phyloP scores from a whole-genome alignment of 495 filamentous ascomycete genomes.

The Tuber brumale region DNA sequence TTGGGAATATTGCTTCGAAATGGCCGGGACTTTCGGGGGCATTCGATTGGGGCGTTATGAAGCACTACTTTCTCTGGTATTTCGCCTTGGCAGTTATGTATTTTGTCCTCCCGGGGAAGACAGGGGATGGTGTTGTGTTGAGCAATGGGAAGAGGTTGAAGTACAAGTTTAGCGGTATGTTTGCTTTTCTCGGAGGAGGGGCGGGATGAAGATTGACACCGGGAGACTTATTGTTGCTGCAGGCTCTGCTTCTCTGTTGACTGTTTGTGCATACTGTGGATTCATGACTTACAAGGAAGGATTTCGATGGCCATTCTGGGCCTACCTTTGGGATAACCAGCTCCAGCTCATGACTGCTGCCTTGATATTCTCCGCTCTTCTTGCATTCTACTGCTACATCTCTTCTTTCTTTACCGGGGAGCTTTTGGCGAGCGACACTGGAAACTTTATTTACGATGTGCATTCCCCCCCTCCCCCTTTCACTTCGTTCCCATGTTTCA shows the following conservation, averaged over 20 bases:
- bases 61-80: constrained; percentile 71
- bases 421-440: constrained; percentile 73
- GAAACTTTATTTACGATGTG: constrained; percentile 80
- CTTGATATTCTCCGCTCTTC: constrained; percentile 60
- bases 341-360: constrained; percentile 76
- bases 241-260: constrained; percentile 69
- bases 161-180: constrained; percentile 82
- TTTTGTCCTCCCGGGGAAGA: constrained; percentile 68
- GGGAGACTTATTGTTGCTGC: constrained; percentile 39
- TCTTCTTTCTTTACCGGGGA: constrained; percentile 69
- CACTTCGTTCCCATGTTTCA: not conserved
- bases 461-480: not conserved
- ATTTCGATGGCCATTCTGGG: constrained; percentile 78
- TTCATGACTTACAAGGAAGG: constrained; percentile 68
- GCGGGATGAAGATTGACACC: constrained; percentile 14
- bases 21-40: constrained; percentile 51
- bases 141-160: constrained; percentile 65
- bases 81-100: constrained; percentile 67
- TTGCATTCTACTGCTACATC: constrained; percentile 71
- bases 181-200: constrained; percentile 1
- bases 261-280: constrained; percentile 58
- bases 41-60: constrained; percentile 53
- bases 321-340: constrained; percentile 87
- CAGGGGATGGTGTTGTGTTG: constrained; percentile 63
- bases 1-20: constrained; percentile 59